Evolutionary conservation across 768 basidiomycete species (phyloP).

Genomic region (Lactifluus subvellereus): DNA sequence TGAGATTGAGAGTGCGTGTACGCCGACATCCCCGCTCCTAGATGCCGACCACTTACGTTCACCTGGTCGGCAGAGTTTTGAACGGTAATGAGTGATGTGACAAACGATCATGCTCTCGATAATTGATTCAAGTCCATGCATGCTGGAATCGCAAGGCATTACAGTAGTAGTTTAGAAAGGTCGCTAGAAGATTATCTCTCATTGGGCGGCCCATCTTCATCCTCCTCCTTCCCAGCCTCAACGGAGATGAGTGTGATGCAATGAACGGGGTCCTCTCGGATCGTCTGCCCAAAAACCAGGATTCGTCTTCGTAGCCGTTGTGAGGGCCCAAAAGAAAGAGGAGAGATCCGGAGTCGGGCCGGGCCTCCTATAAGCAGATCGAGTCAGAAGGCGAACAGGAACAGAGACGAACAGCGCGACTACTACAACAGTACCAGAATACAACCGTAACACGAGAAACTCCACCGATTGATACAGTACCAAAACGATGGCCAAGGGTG

Average conservation of each 20-base stretch:
- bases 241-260: constrained; percentile 1
- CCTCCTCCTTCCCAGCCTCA: background rate
- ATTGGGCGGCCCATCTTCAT: background rate
- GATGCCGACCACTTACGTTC: too few relatives aligned
- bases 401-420: background rate
- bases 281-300: too few relatives aligned
- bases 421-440: background rate
- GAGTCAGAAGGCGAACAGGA: background rate
- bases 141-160: constrained; percentile 4
- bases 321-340: too few relatives aligned
- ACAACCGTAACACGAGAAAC: background rate
- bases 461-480: background rate
- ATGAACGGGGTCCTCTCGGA: too few relatives aligned
- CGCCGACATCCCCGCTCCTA: too few relatives aligned
- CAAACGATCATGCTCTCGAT: too few relatives aligned
- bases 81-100: too few relatives aligned
- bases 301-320: too few relatives aligned
- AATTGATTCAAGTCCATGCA: background rate
- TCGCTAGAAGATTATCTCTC: background rate
- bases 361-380: background rate
- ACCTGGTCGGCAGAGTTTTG: too few relatives aligned
- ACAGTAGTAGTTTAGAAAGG: too few relatives aligned
- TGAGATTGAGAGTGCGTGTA: too few relatives aligned
- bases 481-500: constrained; percentile 33
- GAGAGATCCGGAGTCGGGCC: background rate